phyloP scores from a whole-genome alignment of 176 grass and related monocot genomes.

The Chloris gayana region DNA sequence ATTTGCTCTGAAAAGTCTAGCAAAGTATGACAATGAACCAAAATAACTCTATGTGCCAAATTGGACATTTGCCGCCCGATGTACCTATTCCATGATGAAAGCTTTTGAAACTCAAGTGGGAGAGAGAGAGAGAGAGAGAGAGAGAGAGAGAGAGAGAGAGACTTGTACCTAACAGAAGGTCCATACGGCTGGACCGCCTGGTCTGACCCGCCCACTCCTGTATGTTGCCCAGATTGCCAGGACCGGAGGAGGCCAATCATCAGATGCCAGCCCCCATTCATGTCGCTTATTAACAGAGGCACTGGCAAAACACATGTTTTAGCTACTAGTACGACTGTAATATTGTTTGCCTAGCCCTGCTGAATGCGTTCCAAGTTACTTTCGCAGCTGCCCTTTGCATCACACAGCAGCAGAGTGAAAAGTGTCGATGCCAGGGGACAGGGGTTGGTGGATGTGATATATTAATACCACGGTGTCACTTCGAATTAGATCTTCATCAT shows the following conservation, averaged over 20 bases:
- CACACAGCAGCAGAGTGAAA: neutral
- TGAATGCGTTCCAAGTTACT: neutral
- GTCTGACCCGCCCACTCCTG: slow-evolving; percentile 4
- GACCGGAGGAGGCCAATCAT: slow-evolving; percentile 1
- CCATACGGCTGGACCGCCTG: neutral
- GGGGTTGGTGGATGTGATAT: slow-evolving; percentile 20
- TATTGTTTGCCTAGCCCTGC: neutral
- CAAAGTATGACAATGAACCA: neutral
- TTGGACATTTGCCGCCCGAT: neutral
- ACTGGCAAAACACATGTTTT: neutral
- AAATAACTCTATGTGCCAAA: neutral
- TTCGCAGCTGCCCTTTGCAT: neutral
- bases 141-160: neutral
- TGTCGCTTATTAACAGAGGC: neutral
- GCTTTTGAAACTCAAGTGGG: neutral
- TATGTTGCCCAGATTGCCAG: neutral
- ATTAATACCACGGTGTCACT: neutral
- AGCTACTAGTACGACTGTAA: neutral
- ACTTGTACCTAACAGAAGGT: neutral
- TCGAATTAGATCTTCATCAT: slow-evolving; percentile 34
- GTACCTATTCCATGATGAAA: neutral
- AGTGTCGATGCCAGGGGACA: neutral
- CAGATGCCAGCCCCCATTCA: neutral
- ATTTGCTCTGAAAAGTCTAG: neutral
- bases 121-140: neutral